Conservation (phyloP, 1,139 yeast species). For the Arxiozyma heterogenica region DNA sequence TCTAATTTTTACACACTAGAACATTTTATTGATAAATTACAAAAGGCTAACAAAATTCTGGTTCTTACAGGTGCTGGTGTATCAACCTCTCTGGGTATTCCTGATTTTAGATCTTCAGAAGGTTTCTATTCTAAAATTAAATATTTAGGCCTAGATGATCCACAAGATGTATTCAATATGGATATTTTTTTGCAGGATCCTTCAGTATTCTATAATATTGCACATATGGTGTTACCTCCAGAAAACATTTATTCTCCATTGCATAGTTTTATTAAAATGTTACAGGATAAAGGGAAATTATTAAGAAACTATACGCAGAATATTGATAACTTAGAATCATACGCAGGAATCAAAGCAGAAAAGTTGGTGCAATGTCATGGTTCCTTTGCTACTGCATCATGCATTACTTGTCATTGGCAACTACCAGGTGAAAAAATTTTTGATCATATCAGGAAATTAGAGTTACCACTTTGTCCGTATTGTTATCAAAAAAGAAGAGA, state of each 20-base stretch:
- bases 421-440: constrained; percentile 63
- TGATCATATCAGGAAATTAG: constrained; percentile 48
- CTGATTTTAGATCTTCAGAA: constrained; percentile 85
- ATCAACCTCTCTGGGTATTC: constrained; percentile 85
- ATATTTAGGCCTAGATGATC: constrained; percentile 71
- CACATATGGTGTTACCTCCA: constrained; percentile 81
- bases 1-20: constrained; percentile 48
- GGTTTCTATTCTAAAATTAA: constrained; percentile 75
- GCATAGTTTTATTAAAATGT: constrained; percentile 68
- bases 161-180: constrained; percentile 88
- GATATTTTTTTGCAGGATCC: constrained; percentile 72
- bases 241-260: constrained; percentile 68
- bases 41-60: constrained; percentile 51
- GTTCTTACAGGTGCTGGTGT: constrained; percentile 96
- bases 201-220: constrained; percentile 72
- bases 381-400: constrained; percentile 84
- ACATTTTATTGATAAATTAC: constrained; percentile 48
- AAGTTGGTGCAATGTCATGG: constrained; percentile 92
- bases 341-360: constrained; percentile 65
- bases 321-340: constrained; percentile 81
- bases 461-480: constrained; percentile 64
- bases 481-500: constrained; percentile 44
- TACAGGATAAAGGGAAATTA: constrained; percentile 71
- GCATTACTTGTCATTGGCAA: constrained; percentile 65
- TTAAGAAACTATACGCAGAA: constrained; percentile 89